These are phyloP conservation scores for Stagonosporopsis cucurbitacearum DNA, from an alignment of 2,329 filamentous ascomycete genomes.

Conservation along the genomic window DNA sequence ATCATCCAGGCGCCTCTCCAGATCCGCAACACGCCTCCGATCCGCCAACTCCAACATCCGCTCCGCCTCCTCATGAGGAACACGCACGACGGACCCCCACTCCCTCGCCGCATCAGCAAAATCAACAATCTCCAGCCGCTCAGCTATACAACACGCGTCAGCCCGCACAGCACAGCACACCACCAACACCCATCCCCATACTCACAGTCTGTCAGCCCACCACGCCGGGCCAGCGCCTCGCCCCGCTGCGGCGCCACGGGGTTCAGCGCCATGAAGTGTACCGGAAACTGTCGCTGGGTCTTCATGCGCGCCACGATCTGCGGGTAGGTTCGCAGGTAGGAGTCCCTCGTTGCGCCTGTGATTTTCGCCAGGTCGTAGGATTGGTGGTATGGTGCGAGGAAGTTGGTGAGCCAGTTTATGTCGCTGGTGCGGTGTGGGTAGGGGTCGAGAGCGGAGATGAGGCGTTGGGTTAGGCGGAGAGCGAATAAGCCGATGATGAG, in stretches of 20 bases:
- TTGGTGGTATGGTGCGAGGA: constrained; percentile 23
- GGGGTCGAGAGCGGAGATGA: constrained; percentile 24
- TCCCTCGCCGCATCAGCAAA: constrained; percentile 37
- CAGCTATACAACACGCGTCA: constrained; percentile 10
- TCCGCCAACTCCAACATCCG: constrained; percentile 30
- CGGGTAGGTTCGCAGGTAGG: constrained; percentile 27
- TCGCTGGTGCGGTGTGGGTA: constrained; percentile 25
- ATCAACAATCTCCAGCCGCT: constrained; percentile 27
- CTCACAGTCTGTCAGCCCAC: constrained; percentile 28
- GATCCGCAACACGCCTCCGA: constrained; percentile 25
- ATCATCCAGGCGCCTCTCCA: neutral
- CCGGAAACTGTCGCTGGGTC: constrained; percentile 28
- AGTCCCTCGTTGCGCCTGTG: constrained; percentile 16
- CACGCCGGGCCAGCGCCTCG: neutral
- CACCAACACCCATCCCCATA: neutral
- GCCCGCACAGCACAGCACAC: no score
- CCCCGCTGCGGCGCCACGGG: constrained; percentile 15
- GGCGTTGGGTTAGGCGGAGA: constrained; percentile 25
- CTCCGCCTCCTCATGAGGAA: constrained; percentile 27
- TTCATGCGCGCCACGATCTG: constrained; percentile 30
- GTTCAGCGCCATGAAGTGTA: constrained; percentile 33
- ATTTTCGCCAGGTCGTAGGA: constrained; percentile 29
- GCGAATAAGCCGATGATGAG: constrained; percentile 38
- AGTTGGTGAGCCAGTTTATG: constrained; percentile 28
- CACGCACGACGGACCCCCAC: constrained; percentile 35